A percentile compares a stretch with the other conserved stretches of the same genome.
Conservation (phyloP, 805 yeast species). For the Lachancea fermentati region DNA sequence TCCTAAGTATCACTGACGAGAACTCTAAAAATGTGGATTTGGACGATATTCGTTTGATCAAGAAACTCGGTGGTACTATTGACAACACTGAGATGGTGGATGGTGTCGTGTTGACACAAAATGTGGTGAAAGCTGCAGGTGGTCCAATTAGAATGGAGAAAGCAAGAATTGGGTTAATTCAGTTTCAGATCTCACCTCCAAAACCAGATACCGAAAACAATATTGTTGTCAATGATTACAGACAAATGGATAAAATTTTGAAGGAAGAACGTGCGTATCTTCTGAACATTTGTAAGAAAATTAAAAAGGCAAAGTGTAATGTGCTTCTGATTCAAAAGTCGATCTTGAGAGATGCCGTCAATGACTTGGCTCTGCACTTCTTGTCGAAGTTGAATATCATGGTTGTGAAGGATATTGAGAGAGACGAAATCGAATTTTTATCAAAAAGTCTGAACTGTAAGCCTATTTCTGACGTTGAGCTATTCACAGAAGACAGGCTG, state of each 20-base stretch:
- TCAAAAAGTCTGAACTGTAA: conserved; percentile 80
- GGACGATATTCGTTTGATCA: conserved; percentile 80
- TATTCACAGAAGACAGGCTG: conserved; percentile 86
- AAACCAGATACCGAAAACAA: conserved; percentile 97
- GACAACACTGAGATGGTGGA: conserved; percentile 91
- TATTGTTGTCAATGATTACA: conserved; percentile 93
- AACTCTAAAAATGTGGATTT: conserved; percentile 68
- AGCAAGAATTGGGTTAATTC: conserved; percentile 84
- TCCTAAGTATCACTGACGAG: conserved; percentile 65
- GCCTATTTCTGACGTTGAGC: conserved; percentile 93
- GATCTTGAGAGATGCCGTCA: conserved; percentile 91
- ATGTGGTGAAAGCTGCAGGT: conserved; percentile 82
- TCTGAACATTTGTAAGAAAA: conserved; percentile 89
- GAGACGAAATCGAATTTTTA: conserved; percentile 94
- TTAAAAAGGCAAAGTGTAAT: conserved; percentile 95
- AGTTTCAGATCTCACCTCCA: conserved; percentile 94
- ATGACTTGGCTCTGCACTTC: conserved; percentile 91
- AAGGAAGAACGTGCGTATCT: conserved; percentile 97
- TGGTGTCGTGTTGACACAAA: conserved; percentile 92
- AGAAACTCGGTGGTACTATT: conserved; percentile 95
- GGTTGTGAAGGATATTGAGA: conserved; percentile 92
- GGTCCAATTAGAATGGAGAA: conserved; percentile 94
- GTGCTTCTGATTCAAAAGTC: conserved; percentile 86
- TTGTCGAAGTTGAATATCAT: conserved; percentile 85
- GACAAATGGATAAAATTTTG: conserved; percentile 98